Evolutionary conservation across 352 stramenopile genomes (phyloP).

Genomic region (Pythium pyrilobum): DNA sequence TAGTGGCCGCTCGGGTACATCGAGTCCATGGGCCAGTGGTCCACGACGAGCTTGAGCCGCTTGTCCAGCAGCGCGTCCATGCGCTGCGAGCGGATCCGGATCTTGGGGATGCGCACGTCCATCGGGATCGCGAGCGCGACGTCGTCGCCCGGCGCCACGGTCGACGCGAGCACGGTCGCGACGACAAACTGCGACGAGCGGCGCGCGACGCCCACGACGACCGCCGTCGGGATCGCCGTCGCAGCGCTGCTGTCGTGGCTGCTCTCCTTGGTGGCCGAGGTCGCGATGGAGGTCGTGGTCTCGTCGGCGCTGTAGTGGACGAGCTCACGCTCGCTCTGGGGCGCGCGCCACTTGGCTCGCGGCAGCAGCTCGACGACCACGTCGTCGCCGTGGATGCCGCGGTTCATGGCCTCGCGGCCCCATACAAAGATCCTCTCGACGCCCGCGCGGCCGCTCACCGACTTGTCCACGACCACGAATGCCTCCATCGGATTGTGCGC

Average conservation of each 20-base stretch:
- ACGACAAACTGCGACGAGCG: constrained; percentile 62
- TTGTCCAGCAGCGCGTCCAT: constrained; percentile 73
- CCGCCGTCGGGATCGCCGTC: constrained; percentile 45
- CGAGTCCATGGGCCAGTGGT: constrained; percentile 71
- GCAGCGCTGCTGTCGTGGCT: not conserved
- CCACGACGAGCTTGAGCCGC: constrained; percentile 77
- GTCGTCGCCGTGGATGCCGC: constrained; percentile 96
- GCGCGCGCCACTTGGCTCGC: constrained; percentile 66
- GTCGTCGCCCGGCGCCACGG: constrained; percentile 54
- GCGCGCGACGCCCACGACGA: constrained; percentile 85
- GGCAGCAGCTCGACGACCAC: constrained; percentile 93
- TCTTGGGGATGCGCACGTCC: constrained; percentile 73
- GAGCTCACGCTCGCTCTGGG: constrained; percentile 54
- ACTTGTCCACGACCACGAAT: constrained; percentile 55
- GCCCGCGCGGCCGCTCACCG: constrained; percentile 1
- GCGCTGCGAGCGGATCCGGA: constrained; percentile 74
- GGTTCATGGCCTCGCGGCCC: constrained; percentile 90
- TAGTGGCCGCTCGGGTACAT: constrained; percentile 82
- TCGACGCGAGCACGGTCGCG: constrained; percentile 67
- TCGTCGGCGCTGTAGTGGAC: constrained; percentile 72
- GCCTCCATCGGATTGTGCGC: constrained; percentile 68
- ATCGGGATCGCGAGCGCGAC: constrained; percentile 76
- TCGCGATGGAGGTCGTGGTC: constrained; percentile 1
- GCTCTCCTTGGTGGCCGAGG: not conserved
- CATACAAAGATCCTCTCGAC: constrained; percentile 51